Base-by-base conservation (phyloP, 192 early-diverging fungal genomes). In the Pilaira anomala region DNA sequence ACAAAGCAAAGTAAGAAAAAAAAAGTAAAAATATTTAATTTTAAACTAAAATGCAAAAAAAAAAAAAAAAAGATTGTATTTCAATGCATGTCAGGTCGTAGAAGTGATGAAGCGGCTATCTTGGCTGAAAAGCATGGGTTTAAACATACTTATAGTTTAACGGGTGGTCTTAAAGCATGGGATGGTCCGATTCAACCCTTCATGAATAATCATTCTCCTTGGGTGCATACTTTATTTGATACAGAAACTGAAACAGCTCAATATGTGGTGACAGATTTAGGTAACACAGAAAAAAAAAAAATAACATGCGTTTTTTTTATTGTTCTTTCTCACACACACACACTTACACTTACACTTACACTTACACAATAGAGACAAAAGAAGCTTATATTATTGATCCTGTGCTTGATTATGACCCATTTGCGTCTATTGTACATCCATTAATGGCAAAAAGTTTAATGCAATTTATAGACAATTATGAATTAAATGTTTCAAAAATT, bases 161-260 rank as follows among this genome's bases (percentile, higher is more conserved):
- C 63, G 33, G 71, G 65, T 18, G 65, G 71, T 3, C 50, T 63
- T 26, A 29, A 30, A 44, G 48, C 28, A 44, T 51, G 66, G 25
- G 54, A 5, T 14, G 33, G 62, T 12, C 71, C 71, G n/a, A n/a
- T 57, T 19, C 60, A 73, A 33, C 53, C 65, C 2, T 73, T 67
- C 22, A 42, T 41, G 16, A 67, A 73, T 13, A 73, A 73, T 18
- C 71, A 73, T 51, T 67, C 71, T 13, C 65, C 71, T 44, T 63
- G 65, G 55, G 55, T 73, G 1, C 65, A 73, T 48, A 63, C 71
- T 12, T 28, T 73, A 14, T 45, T 73, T 50, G 71, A 67, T 18
- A 12, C 5, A 14, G 61, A 61, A 2, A 73, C 71, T 21, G 71
- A 67, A 18, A 67, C 71, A 3, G 71, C 71, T 25, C 65, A 73